Base-by-base conservation (phyloP, 768 basidiomycete genomes). In the Xerocomus potaroensis region DNA sequence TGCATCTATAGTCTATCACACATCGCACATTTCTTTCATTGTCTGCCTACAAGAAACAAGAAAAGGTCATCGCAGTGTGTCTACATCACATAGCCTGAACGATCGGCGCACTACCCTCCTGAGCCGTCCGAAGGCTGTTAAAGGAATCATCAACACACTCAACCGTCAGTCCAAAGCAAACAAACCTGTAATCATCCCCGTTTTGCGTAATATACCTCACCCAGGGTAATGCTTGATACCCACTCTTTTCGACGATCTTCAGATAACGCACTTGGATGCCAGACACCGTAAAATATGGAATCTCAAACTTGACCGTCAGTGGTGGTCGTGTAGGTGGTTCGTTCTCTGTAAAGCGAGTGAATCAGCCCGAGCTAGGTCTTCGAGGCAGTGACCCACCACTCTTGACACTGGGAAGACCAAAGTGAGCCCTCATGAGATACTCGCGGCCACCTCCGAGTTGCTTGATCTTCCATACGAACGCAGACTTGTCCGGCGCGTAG, bases 401-500 rank as follows among this genome's bases (percentile, higher is more conserved):
- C 62, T 84, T 83, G 14, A 98, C 96, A 57, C 88, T 91, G 0
- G 96, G 96, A 35, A 99, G 71, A 40, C 94, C 94, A 65, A 98
- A 98, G 64, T 98, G 96, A 1, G 96, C 96, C 10, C 96, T 79
- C 95, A 98, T 97, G 45, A 97, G 76, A 70, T 94, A 98, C 64
- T 99, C 96, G 31, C 91, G 81, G 30, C 91, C 91, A 5, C 96
- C 96, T 5, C 91, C 94, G 0, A 99, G 78, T 64, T 95, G 91
- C 66, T 98, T 98, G 69, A 99, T 97, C 70, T 97, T 97, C 96
- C 96, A 98, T 1, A 97, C 90, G 60, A 98, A 98, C 2, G 93
- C 92, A 15, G 91, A 91, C 67, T 97, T 98, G 65, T 99, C 96
- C 0, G 95, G 96, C 1, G 88, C 93, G 61, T 99, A 98, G 53